A percentile compares a stretch with the other conserved stretches of the same genome.
Evolutionary conservation across 768 basidiomycete species (phyloP).

Genomic region (Chalciporus piperatus): DNA sequence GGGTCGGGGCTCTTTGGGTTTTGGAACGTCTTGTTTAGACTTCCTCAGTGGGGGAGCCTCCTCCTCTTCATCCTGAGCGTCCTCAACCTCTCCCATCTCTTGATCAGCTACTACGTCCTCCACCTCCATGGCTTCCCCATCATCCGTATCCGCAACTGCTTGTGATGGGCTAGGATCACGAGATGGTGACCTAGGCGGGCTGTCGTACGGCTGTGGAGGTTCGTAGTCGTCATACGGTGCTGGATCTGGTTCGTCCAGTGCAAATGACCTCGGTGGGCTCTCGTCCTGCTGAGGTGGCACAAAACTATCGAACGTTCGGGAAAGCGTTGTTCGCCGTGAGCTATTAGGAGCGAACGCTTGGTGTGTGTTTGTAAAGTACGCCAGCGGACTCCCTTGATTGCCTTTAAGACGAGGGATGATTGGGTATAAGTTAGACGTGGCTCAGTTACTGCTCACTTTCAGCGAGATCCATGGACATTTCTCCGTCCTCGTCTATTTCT

Average conservation of each 20-base stretch:
- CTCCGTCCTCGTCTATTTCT: constrained; percentile 55
- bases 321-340: constrained; percentile 28
- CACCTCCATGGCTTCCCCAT: constrained; percentile 27
- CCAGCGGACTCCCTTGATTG: constrained; percentile 31
- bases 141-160: constrained; percentile 38
- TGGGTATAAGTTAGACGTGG: not conserved
- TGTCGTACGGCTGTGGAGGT: constrained; percentile 19
- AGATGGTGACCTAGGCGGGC: constrained; percentile 39
- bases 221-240: constrained; percentile 30
- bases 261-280: not conserved
- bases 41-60: constrained; percentile 29
- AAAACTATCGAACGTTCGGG: not conserved
- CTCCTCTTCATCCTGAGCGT: constrained; percentile 50
- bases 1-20: constrained; percentile 28
- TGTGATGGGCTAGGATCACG: constrained; percentile 49
- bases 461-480: constrained; percentile 76
- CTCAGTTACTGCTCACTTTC: constrained; percentile 50
- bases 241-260: not conserved
- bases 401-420: constrained; percentile 16
- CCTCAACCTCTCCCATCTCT: constrained; percentile 47
- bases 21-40: constrained; percentile 26
- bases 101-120: constrained; percentile 36
- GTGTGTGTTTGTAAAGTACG: constrained; percentile 35
- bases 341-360: constrained; percentile 40
- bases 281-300: not conserved